Percentiles rank a stretch among this genome's conserved stretches.
Conservation (phyloP, 495 filamentous ascomycete species). For the Hypoxylon fuscum region DNA sequence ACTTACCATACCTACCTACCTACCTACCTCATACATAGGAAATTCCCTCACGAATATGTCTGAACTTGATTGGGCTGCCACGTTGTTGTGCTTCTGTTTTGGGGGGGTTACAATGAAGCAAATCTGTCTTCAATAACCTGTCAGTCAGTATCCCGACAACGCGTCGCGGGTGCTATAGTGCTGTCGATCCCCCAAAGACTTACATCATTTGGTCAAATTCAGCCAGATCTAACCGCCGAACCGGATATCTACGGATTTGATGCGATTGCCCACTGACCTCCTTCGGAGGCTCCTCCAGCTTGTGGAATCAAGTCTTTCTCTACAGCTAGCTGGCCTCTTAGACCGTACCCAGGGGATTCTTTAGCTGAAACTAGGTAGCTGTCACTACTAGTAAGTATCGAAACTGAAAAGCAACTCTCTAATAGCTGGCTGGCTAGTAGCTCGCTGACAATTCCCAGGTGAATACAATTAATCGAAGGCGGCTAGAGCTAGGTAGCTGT, state of each 20-base stretch:
- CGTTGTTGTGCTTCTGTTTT: neutral
- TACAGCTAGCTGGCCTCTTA: too few relatives aligned
- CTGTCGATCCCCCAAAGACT: slow-evolving; percentile 21
- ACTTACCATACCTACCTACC: neutral
- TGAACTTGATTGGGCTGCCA: slow-evolving; percentile 6
- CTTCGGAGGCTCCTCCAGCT: too few relatives aligned
- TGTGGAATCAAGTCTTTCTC: neutral
- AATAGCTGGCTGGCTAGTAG: too few relatives aligned
- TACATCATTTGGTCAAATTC: slow-evolving; percentile 38
- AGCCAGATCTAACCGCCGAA: slow-evolving; percentile 23
- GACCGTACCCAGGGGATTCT: too few relatives aligned
- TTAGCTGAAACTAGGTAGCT: too few relatives aligned
- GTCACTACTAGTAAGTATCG: too few relatives aligned
- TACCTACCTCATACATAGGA: neutral
- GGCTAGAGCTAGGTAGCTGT: too few relatives aligned
- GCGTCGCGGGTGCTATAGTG: slow-evolving; percentile 11
- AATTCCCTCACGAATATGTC: slow-evolving; percentile 2
- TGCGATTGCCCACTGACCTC: too few relatives aligned
- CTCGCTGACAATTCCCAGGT: too few relatives aligned
- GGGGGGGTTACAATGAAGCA: neutral
- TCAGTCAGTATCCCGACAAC: neutral
- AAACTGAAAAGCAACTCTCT: too few relatives aligned
- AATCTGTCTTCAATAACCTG: neutral
- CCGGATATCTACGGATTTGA: neutral
- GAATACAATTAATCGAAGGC: too few relatives aligned